Evolutionary conservation across 495 filamentous ascomycete genomes (phyloP), one percentile per base, ranked within the genome.

Genomic region (Trichoderma parareesei): DNA sequence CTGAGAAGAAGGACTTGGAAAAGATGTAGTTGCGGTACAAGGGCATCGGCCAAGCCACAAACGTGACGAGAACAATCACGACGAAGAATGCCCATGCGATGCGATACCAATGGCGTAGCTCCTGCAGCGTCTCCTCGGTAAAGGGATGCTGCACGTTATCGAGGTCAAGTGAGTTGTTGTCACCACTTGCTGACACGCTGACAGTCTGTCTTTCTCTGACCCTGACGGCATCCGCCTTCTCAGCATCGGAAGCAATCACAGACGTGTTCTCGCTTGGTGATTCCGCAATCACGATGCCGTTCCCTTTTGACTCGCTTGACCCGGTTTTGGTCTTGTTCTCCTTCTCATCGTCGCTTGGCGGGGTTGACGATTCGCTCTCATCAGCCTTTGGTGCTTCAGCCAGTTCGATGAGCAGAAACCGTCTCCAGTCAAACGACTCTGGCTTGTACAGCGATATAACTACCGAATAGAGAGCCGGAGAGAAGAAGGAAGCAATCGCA

Each of bases 41-140:
- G 1, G 90, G 90, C 77, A 93, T 90, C 4, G 91, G 91, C 91
- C 91, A 95, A 57, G 92, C 80, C 27, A 95, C 78, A 10, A 95
- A 76, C 35, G 93, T 73, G 18, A 82, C 79, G 0, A 93, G 64
- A 0, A 90, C 88, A 76, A 93, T 81, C 71, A 82, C 76, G 46
- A 86, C 76, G 2, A 89, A 93, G 69, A 90, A 79, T 1, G 76
- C 79, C 66, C 88, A 87, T 0, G 91, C 89, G 71, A 91, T 88
- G 48, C 85, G 77, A 10, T 88, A 85, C 1, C 88, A 87, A 7
- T 80, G 80, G 63, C 82, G 76, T 27, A 93, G 84, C 60, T 87
- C 82, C 60, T 71, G 74, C 41, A 82, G 77, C 64, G 91, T 88
- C 20, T 82, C 81, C 62, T 82, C 70, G 55, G 60, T 61, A 61